Percentiles rank a stretch among this genome's conserved stretches.
Conservation (phyloP, 345 rosid species). For the Syzygium oleosum region DNA sequence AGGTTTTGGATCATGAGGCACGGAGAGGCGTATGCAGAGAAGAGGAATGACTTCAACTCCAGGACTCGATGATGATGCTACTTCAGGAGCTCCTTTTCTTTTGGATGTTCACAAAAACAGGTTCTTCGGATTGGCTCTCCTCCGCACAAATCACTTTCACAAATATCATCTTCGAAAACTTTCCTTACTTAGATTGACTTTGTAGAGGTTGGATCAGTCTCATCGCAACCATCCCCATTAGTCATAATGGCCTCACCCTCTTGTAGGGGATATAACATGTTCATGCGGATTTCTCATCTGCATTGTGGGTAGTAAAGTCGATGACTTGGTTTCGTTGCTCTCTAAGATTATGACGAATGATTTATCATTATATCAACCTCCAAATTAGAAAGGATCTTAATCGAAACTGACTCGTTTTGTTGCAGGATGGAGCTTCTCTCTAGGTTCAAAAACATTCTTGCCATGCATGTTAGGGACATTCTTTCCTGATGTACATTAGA, state of each 20-base stretch:
- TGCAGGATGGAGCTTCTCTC: background rate
- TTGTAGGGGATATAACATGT: background rate
- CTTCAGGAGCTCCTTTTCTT: background rate
- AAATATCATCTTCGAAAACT: background rate
- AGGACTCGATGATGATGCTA: background rate
- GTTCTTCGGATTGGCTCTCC: background rate
- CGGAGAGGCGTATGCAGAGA: constrained; percentile 11
- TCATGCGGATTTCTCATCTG: background rate
- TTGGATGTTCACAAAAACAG: background rate
- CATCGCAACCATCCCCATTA: too few species aligned
- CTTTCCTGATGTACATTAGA: background rate
- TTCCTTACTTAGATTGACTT: background rate
- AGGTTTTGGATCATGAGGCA: constrained; percentile 31
- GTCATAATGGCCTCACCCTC: too few species aligned
- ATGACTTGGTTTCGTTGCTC: background rate
- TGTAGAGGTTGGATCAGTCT: background rate
- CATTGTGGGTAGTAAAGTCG: background rate
- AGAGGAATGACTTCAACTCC: background rate
- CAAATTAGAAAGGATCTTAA: background rate
- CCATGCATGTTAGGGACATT: background rate
- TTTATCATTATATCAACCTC: background rate
- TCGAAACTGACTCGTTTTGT: background rate
- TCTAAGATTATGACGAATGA: background rate
- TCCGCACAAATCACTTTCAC: background rate
- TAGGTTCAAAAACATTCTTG: background rate